These are phyloP conservation scores for Alternaria arborescens DNA, from an alignment of 2,329 filamentous ascomycete species.

Conservation along the genomic window DNA sequence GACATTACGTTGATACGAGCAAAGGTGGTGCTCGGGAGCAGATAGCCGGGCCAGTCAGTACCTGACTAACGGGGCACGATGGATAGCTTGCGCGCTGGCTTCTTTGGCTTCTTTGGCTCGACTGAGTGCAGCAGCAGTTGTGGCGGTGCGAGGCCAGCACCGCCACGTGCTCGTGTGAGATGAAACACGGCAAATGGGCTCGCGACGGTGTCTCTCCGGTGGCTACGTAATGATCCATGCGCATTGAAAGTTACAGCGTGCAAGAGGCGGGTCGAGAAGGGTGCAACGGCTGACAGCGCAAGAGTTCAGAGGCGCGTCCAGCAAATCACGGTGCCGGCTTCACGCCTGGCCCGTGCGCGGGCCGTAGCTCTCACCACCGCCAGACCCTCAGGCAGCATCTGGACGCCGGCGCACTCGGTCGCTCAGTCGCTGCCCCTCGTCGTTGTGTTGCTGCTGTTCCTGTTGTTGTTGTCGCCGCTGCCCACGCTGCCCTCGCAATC, in stretches of 20 bases:
- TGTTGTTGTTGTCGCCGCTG: not conserved
- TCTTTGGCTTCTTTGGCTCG: no score
- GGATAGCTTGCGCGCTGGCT: not conserved
- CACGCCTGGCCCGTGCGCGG: slow-evolving; percentile 3
- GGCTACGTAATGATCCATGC: not conserved
- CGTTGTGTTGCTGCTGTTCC: not conserved
- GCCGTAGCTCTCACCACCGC: slow-evolving; percentile 9
- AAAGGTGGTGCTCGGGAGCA: not conserved
- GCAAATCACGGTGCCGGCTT: slow-evolving; percentile 14
- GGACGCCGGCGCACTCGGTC: slow-evolving; percentile 8
- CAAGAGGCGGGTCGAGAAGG: not conserved
- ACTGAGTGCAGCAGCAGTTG: not conserved
- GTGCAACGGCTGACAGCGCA: slow-evolving; percentile 13
- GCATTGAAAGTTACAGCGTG: slow-evolving; percentile 6
- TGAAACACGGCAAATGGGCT: slow-evolving; percentile 9
- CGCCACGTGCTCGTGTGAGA: slow-evolving; percentile 13
- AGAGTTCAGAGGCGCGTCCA: slow-evolving; percentile 1
- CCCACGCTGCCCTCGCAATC: slow-evolving; percentile 1
- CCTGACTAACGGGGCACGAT: slow-evolving; percentile 3
- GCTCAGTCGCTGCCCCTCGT: slow-evolving; percentile 8
- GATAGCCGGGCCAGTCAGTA: not conserved
- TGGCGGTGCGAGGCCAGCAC: slow-evolving; percentile 7
- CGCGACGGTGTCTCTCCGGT: not conserved
- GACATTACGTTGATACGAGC: not conserved
- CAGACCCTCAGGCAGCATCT: slow-evolving; percentile 11